Conservation (phyloP, 148 eudicot species). For the Chenopodium formosanum region DNA sequence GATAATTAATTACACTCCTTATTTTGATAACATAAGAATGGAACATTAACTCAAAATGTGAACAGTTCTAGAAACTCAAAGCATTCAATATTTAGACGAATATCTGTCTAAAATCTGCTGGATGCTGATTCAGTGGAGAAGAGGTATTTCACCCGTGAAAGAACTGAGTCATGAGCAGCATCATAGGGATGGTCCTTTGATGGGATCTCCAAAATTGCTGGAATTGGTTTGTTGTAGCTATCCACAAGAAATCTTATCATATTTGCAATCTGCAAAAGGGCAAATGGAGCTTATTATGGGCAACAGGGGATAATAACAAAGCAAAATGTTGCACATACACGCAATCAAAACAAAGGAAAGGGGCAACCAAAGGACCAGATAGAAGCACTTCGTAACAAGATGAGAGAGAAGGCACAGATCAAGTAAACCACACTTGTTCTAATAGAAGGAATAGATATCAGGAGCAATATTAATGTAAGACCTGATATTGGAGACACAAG, state of each 20-base stretch:
- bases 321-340: no score
- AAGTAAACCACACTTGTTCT: no score
- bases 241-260: conserved; percentile 90
- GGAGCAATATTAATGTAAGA: not conserved
- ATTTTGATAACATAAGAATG: conserved; percentile 15
- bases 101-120: conserved; percentile 25
- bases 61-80: not conserved
- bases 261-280: conserved; percentile 66
- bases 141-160: conserved; percentile 88
- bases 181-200: conserved; percentile 98
- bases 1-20: conserved; percentile 22
- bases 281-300: not conserved
- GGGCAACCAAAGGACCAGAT: no score
- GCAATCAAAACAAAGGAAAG: no score
- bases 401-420: not conserved
- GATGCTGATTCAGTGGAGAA: conserved; percentile 65
- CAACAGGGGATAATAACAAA: not conserved
- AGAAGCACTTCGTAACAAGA: no score
- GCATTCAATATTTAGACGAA: conserved; percentile 10
- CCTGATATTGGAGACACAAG: not conserved
- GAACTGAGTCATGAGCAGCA: conserved; percentile 91
- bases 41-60: conserved; percentile 14
- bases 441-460: not conserved
- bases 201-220: conserved; percentile 94
- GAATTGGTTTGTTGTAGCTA: conserved; percentile 94